Evolutionary conservation across 768 basidiomycete species (phyloP).

Genomic region (Mrakia gelida): DNA sequence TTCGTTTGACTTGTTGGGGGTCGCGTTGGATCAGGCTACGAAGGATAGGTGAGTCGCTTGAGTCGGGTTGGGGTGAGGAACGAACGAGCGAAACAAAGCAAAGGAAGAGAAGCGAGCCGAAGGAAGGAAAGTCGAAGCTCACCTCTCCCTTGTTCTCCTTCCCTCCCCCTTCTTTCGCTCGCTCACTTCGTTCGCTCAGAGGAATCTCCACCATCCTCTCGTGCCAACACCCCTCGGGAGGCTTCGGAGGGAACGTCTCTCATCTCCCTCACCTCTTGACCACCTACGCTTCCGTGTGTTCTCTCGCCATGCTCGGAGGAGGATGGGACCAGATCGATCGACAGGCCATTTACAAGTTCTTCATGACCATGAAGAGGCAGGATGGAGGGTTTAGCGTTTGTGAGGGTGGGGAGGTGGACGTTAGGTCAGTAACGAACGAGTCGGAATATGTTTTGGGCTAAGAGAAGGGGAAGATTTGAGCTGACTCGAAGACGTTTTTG

Average conservation of each 20-base stretch:
- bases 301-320: constrained; percentile 78
- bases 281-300: constrained; percentile 80
- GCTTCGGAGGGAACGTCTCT: constrained; percentile 86
- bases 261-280: constrained; percentile 83
- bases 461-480: neutral
- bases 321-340: constrained; percentile 86
- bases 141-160: neutral
- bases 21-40: constrained; percentile 69
- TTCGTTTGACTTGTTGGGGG: constrained; percentile 70
- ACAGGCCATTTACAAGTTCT: constrained; percentile 75
- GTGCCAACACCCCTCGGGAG: constrained; percentile 80
- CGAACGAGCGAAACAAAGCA: neutral
- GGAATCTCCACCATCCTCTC: constrained; percentile 72
- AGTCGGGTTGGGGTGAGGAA: neutral
- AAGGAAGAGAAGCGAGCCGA: neutral
- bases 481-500: neutral
- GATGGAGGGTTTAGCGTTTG: constrained; percentile 93
- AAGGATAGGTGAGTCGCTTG: constrained; percentile 58
- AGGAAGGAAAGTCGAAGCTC: neutral
- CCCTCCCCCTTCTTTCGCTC: neutral
- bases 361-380: constrained; percentile 83
- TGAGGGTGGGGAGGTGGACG: constrained; percentile 84
- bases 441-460: neutral
- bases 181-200: constrained; percentile 46
- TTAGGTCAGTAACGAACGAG: constrained; percentile 64